These are phyloP conservation scores for Bothriochloa decipiens DNA, from an alignment of 176 grass and related monocot species.

Conservation along the genomic window DNA sequence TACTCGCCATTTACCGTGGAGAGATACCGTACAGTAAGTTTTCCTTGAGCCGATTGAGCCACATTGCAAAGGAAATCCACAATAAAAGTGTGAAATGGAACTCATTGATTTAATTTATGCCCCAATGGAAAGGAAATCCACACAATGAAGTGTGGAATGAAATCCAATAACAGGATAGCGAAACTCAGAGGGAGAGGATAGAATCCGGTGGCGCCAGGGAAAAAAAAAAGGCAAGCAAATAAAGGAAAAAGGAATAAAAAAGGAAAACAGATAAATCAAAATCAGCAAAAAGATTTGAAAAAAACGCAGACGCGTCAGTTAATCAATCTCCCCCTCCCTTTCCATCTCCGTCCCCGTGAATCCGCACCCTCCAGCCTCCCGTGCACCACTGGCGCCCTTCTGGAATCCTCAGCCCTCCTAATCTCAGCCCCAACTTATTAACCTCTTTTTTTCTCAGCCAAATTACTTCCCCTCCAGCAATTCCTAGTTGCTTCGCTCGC, in stretches of 20 bases:
- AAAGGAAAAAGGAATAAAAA: not conserved
- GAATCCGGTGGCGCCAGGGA: not conserved
- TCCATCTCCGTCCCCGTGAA: slow-evolving; percentile 52
- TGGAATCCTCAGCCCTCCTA: slow-evolving; percentile 45
- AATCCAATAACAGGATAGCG: not conserved
- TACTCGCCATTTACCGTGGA: too few species aligned
- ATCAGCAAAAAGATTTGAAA: slow-evolving; percentile 24
- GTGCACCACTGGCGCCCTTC: slow-evolving; percentile 56
- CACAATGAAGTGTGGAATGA: not conserved
- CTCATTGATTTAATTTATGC: too few species aligned
- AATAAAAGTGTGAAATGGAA: too few species aligned
- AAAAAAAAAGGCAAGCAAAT: not conserved
- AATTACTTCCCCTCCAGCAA: slow-evolving; percentile 17
- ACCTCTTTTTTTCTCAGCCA: slow-evolving; percentile 16
- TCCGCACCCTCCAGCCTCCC: slow-evolving; percentile 45
- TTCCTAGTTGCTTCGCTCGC: slow-evolving; percentile 7
- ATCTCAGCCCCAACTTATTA: slow-evolving; percentile 31
- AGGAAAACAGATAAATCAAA: not conserved
- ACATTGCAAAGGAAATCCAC: too few species aligned
- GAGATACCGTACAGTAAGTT: too few species aligned
- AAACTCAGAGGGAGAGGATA: too few species aligned
- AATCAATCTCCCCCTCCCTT: slow-evolving; percentile 35
- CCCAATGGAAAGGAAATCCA: not conserved
- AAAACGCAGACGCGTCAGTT: slow-evolving; percentile 27
- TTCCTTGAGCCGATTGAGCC: too few species aligned